phyloP scores from a whole-genome alignment of 2,329 filamentous ascomycete genomes.

The Hyphodiscus sp. region DNA sequence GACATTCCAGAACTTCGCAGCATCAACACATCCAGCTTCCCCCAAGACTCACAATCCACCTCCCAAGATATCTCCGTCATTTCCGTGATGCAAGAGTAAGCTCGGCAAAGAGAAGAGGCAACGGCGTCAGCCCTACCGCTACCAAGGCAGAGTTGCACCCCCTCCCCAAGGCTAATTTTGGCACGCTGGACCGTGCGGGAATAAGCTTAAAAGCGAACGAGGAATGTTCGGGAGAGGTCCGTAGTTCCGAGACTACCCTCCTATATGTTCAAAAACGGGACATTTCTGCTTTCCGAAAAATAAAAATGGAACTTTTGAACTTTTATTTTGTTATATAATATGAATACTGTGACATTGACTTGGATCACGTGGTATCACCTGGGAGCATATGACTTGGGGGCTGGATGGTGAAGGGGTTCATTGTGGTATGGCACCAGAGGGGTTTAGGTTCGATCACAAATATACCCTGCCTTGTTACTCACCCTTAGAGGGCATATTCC shows the following conservation, averaged over 20 bases:
- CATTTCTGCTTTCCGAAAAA: too few relatives aligned
- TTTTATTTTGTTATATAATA: too few relatives aligned
- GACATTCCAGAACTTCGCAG: neutral
- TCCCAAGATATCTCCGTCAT: neutral
- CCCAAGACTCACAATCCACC: neutral
- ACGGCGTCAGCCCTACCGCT: neutral
- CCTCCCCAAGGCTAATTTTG: neutral
- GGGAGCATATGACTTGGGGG: too few relatives aligned
- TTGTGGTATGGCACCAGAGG: too few relatives aligned
- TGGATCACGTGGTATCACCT: too few relatives aligned
- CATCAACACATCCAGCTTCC: neutral
- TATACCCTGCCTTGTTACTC: too few relatives aligned
- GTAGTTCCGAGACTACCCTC: neutral
- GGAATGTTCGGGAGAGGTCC: neutral
- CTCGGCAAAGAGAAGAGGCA: neutral
- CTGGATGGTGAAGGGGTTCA: too few relatives aligned
- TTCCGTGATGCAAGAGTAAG: neutral
- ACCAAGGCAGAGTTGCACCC: neutral
- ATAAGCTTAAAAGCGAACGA: neutral
- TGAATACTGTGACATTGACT: too few relatives aligned
- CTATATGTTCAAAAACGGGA: too few relatives aligned
- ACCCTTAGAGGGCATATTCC: too few relatives aligned
- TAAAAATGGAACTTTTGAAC: too few relatives aligned
- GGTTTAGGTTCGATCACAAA: too few relatives aligned
- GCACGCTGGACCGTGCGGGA: neutral